A percentile compares a stretch with the other conserved stretches of the same genome.
These are phyloP conservation scores for Aspergillus puulaauensis DNA, from an alignment of 2,329 filamentous ascomycete genomes.

Conservation along the genomic window DNA sequence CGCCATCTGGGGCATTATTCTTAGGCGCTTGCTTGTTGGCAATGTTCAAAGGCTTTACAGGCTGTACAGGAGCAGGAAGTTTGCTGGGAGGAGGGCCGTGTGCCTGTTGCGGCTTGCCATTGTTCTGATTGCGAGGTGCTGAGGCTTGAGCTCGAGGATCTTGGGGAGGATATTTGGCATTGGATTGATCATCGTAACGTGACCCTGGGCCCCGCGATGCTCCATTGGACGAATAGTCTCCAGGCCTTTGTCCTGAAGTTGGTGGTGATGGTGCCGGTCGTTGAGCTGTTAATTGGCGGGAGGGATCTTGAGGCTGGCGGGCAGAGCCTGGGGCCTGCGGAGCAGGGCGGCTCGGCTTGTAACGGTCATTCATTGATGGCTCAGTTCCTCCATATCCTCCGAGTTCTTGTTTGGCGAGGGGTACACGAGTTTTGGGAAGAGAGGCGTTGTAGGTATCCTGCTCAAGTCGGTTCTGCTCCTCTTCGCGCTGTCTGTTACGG, in stretches of 20 bases:
- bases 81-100: constrained; percentile 56
- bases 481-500: constrained; percentile 40
- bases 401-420: constrained; percentile 85
- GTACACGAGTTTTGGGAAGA: constrained; percentile 75
- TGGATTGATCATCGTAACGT: constrained; percentile 33
- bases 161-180: constrained; percentile 30
- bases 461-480: constrained; percentile 70
- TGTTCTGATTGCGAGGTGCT: constrained; percentile 44
- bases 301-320: constrained; percentile 52
- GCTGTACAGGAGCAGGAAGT: constrained; percentile 56
- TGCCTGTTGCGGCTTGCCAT: constrained; percentile 41
- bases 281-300: constrained; percentile 66
- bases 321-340: constrained; percentile 69
- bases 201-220: constrained; percentile 35
- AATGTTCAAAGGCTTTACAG: constrained; percentile 77
- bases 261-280: constrained; percentile 78
- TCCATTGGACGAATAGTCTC: constrained; percentile 26
- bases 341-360: constrained; percentile 81
- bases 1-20: constrained; percentile 58
- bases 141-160: constrained; percentile 41
- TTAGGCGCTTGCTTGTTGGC: constrained; percentile 60
- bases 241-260: constrained; percentile 35
- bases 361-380: constrained; percentile 56
- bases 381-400: constrained; percentile 65
- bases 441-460: constrained; percentile 88